Evolutionary conservation across 2,329 filamentous ascomycete species (phyloP).

Genomic region (Aureobasidium vineae): DNA sequence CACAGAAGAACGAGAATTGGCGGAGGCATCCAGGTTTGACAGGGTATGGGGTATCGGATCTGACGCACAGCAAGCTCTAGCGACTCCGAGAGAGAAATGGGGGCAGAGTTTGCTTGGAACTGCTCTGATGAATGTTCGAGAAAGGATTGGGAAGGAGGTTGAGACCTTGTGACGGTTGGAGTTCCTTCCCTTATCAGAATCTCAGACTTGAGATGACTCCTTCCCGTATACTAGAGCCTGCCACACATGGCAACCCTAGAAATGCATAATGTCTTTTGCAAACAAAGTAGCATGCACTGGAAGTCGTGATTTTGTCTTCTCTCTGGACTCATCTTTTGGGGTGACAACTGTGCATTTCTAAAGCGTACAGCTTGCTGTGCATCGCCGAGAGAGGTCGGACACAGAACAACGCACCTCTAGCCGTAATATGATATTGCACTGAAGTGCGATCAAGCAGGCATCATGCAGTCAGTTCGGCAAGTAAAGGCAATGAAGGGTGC

Average conservation of each 20-base stretch:
- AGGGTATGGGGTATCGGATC: conserved; percentile 67
- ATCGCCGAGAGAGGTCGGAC: too few species aligned
- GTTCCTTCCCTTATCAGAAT: background rate
- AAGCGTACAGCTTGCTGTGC: background rate
- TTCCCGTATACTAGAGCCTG: background rate
- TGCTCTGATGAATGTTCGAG: conserved; percentile 60
- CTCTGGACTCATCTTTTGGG: background rate
- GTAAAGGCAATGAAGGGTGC: background rate
- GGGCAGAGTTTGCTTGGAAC: conserved; percentile 64
- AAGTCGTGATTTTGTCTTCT: background rate
- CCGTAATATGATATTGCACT: too few species aligned
- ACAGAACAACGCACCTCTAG: background rate
- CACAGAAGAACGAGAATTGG: conserved; percentile 60
- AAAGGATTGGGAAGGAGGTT: conserved; percentile 49
- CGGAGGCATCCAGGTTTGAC: conserved; percentile 59
- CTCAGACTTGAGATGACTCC: too few species aligned
- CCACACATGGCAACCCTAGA: background rate
- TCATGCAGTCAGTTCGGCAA: too few species aligned
- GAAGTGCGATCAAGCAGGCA: background rate
- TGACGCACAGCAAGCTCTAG: conserved; percentile 50
- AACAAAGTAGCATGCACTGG: background rate
- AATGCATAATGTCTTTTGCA: background rate
- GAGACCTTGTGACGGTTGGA: background rate
- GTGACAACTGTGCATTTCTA: background rate
- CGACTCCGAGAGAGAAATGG: conserved; percentile 52